Evolutionary conservation across 352 stramenopile genomes (phyloP).

Genomic region (Pythium dissotocum): DNA sequence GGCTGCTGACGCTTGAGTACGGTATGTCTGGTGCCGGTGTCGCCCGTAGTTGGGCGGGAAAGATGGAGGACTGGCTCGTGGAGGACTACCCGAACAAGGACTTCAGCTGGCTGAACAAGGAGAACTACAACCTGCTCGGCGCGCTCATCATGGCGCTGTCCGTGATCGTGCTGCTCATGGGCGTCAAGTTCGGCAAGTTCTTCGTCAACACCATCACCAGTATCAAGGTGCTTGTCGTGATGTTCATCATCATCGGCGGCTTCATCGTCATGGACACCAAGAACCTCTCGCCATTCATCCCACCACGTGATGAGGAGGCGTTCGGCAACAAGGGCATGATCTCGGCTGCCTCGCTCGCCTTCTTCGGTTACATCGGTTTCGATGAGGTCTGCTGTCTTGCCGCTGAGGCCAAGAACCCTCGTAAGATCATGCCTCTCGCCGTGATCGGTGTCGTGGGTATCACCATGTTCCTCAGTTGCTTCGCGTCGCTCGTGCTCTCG

Average conservation of each 20-base stretch:
- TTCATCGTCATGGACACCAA: conserved; percentile 75
- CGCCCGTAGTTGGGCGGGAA: conserved; percentile 90
- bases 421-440: conserved; percentile 70
- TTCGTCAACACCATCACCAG: conserved; percentile 87
- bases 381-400: conserved; percentile 93
- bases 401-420: conserved; percentile 72
- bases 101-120: conserved; percentile 57
- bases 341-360: conserved; percentile 80
- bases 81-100: conserved; percentile 39
- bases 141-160: conserved; percentile 67
- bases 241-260: conserved; percentile 91
- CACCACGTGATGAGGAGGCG: conserved; percentile 32
- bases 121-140: conserved; percentile 59
- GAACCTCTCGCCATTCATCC: conserved; percentile 87
- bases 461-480: conserved; percentile 71
- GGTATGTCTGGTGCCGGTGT: conserved; percentile 89
- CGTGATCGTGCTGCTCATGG: conserved; percentile 71
- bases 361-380: conserved; percentile 95
- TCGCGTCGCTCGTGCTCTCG: conserved; percentile 82
- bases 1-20: conserved; percentile 91
- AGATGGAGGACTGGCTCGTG: conserved; percentile 71
- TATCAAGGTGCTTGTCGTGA: conserved; percentile 81
- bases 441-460: conserved; percentile 78
- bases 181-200: conserved; percentile 85
- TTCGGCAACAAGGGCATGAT: conserved; percentile 67